Evolutionary conservation across 2,329 filamentous ascomycete genomes (phyloP), one percentile per base, ranked within the genome.

Genomic region (Decorospora gaudefroyi): DNA sequence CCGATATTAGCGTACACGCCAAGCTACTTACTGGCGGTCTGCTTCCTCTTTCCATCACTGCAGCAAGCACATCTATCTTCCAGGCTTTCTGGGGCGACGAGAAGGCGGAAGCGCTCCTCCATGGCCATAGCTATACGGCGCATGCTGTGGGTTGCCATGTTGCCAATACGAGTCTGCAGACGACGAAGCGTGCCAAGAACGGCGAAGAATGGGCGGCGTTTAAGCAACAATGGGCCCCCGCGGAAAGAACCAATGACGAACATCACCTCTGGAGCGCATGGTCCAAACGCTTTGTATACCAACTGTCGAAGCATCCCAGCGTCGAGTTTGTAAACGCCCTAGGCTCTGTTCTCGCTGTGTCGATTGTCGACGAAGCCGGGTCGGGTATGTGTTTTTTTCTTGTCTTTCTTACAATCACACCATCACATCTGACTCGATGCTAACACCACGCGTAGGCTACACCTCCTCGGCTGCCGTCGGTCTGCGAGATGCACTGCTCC

Each of bases 71-170:
- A 46, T 78, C 77, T 46, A 85, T 95, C 31, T 93, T 90, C 67
- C 62, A 81, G 1, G 81, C 82, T 0, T 95, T 95, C 62, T 73
- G 81, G 9, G 84, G 85, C 38, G 75, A 80, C 1, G 83, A 89
- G 34, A 95, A 93, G 71, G 83, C 81, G 0, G 87, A 92, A 55
- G 89, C 89, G 0, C 71, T 95, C 4, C 74, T 95, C 3, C 90
- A 95, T 57, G 89, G 89, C 0, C 89, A 95, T 65, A 92, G 87
- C 66, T 95, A 95, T 70, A 95, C 89, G 0, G 89, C 89, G 0
- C 88, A 95, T 67, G 79, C 90, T 0, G 80, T 93, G 1, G 90
- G 89, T 0, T 95, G 88, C 57, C 81, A 86, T 30, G 87, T 95
- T 0, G 90, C 86, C 0, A 75, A 86, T n/a, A 80, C 82, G 36